Evolutionary conservation across 1,284 basidiomycete species (phyloP), one percentile per base, ranked within the genome.

Genomic region (Taiwanofungus camphoratus): DNA sequence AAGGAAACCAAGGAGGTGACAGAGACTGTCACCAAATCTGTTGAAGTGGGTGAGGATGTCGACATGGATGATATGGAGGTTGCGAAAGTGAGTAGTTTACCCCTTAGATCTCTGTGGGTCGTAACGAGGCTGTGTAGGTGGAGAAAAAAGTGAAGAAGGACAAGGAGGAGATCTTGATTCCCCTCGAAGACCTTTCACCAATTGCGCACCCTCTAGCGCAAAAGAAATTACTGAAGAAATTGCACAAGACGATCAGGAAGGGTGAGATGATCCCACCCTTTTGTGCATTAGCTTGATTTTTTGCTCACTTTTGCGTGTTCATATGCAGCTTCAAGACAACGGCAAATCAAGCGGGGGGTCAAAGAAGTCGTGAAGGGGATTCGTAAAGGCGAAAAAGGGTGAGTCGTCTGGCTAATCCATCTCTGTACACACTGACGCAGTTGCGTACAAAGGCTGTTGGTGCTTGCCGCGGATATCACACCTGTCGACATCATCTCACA

Each of bases 401-500:
- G 57, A 52, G 82, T 68, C 8, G 7, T 44, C 18, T n/a, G 31
- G 15, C 34, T 16, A 22, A 5, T 35, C n/a, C 36, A 24, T 37
- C 22, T 34, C 15, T 20, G 45, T 40, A 30, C 29, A 16, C 37
- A 23, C 46, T 45, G 29, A 51, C 44, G 21, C 38, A n/a, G n/a
- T 34, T n/a, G 41, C 33, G 4, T 27, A 39, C 27, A 16, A 52
- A 92, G 90, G 15, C 73, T 99, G 19, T 80, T 99, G 34, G 72
- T 99, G 44, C 79, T 99, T 44, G 96, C 96, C 4, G 94, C 88
- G 32, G 96, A 99, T 67, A 99, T 99, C 61, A 94, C 89, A 37
- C 96, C 96, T 19, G 87, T 99, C 57, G 96, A 99, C 67, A 97
- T 99, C 55, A 89, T 99, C 55, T 94, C 92, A 18, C 96, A 99